Conservation (phyloP, 495 filamentous ascomycete genomes). For the Tuber brumale region DNA sequence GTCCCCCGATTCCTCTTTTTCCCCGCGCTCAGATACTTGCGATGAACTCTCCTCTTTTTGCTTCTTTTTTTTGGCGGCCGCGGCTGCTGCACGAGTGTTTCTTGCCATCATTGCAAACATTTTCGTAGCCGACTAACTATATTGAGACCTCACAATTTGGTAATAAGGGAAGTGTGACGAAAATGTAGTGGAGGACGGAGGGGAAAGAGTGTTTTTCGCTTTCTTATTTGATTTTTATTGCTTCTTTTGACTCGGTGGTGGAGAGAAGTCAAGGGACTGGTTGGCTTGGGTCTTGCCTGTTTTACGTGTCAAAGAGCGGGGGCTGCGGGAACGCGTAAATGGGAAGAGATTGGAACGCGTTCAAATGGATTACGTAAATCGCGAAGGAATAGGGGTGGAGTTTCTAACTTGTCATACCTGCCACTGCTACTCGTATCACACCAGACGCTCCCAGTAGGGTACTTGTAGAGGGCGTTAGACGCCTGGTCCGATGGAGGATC, state of each 20-base stretch:
- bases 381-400: background rate
- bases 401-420: background rate
- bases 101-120: slow-evolving; percentile 6
- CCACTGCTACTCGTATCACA: no score
- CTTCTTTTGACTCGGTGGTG: background rate
- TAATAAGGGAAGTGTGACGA: background rate
- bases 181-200: background rate
- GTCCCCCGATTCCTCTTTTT: slow-evolving; percentile 1
- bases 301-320: background rate
- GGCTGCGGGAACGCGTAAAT: background rate
- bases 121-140: background rate
- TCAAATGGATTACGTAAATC: background rate
- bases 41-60: background rate
- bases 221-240: background rate
- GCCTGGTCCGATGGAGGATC: background rate
- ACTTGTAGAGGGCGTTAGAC: background rate
- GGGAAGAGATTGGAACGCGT: background rate
- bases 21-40: background rate
- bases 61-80: background rate
- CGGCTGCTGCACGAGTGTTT: background rate
- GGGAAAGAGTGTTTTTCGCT: background rate
- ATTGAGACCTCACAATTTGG: background rate
- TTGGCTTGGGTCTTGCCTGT: background rate
- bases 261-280: background rate
- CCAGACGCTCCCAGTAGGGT: background rate